Conservation (phyloP, 768 basidiomycete species). For the Ramaria rubella region DNA sequence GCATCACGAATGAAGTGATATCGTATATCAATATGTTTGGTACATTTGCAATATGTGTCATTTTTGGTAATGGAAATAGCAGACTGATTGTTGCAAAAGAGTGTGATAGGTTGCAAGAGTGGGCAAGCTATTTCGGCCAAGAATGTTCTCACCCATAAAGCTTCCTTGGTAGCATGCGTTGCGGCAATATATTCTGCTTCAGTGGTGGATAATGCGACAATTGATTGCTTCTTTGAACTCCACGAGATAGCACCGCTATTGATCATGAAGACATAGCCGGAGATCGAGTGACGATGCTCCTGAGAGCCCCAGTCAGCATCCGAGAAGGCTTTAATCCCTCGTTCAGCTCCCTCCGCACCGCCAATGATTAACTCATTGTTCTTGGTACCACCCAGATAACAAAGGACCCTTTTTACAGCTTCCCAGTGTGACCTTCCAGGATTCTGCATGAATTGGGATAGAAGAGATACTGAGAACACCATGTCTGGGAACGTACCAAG, state of each 20-base stretch:
- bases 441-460: too few relatives aligned
- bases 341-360: conserved; percentile 2
- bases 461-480: conserved; percentile 9
- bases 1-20: conserved; percentile 31
- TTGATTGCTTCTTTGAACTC: too few relatives aligned
- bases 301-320: conserved; percentile 25
- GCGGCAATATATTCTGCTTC: too few relatives aligned
- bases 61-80: conserved; percentile 25
- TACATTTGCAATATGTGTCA: conserved; percentile 24
- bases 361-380: conserved; percentile 15
- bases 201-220: too few relatives aligned
- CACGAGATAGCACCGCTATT: too few relatives aligned
- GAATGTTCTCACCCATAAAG: conserved; percentile 7
- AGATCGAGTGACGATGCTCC: conserved; percentile 24
- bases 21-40: conserved; percentile 33
- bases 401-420: too few relatives aligned
- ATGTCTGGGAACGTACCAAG: not conserved
- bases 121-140: conserved; percentile 18
- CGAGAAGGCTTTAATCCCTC: conserved; percentile 14
- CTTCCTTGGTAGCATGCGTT: conserved; percentile 12
- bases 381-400: conserved; percentile 24
- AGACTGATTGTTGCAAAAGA: too few relatives aligned
- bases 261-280: too few relatives aligned
- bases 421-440: too few relatives aligned
- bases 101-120: conserved; percentile 27